These are phyloP conservation scores for Geotrichum macrosporum DNA, from an alignment of 1,139 yeast species.

Conservation along the genomic window DNA sequence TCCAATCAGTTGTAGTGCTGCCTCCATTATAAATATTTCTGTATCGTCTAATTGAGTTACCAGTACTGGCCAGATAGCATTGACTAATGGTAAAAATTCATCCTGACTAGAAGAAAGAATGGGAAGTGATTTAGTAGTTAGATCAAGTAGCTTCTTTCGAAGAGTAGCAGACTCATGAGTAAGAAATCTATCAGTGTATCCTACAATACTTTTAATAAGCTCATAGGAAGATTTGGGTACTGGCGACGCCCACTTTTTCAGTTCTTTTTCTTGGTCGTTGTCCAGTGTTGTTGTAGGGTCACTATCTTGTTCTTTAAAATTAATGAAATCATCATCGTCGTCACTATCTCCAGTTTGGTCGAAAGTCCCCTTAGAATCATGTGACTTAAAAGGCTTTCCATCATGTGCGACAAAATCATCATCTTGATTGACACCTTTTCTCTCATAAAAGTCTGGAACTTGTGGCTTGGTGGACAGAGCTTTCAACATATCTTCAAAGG, in stretches of 20 bases:
- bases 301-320: constrained; percentile 30
- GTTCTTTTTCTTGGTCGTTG: constrained; percentile 32
- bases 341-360: constrained; percentile 31
- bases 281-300: constrained; percentile 30
- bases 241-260: constrained; percentile 56
- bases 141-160: constrained; percentile 52
- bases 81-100: constrained; percentile 60
- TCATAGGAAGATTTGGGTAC: constrained; percentile 57
- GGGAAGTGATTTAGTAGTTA: constrained; percentile 52
- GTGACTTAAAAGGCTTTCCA: constrained; percentile 15
- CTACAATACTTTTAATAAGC: constrained; percentile 56
- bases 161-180: constrained; percentile 62
- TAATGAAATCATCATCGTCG: constrained; percentile 31
- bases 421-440: constrained; percentile 42
- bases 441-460: constrained; percentile 20
- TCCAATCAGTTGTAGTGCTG: constrained; percentile 41
- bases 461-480: constrained; percentile 23
- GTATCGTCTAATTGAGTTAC: constrained; percentile 33
- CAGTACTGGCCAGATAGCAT: constrained; percentile 63
- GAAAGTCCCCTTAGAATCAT: constrained; percentile 18
- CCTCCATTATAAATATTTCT: constrained; percentile 38
- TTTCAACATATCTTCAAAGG: constrained; percentile 27
- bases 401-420: constrained; percentile 38
- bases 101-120: constrained; percentile 58
- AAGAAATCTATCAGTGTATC: constrained; percentile 65